Evolutionary conservation across 768 basidiomycete species (phyloP), one percentile per base, ranked within the genome.

Genomic region (Austroboletus eburneus): DNA sequence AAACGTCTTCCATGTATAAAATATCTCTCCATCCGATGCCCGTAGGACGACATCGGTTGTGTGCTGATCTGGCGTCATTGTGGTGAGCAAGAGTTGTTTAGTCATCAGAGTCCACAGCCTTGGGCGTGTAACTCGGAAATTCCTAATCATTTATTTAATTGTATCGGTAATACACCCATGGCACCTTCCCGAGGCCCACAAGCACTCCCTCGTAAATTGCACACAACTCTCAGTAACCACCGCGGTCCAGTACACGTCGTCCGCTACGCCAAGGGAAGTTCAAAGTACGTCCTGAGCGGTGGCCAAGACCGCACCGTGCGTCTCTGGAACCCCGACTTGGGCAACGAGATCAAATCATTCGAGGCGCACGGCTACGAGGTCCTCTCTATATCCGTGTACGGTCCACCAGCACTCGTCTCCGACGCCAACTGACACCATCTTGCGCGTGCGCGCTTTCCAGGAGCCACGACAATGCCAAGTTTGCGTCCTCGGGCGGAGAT

Each of bases 291-390:
- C 50, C 75, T 99, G n/a, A 85, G 91, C 2, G 96, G 95, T 9
- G 93, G 93, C 18, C 86, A 91, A 63, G 96, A 98, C 68, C 79
- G 93, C 40, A 81, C 83, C 2, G 77, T 98, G 43, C 78, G 87
- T 39, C 79, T 98, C 32, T 97, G 92, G 88, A 99, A 98, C 66
- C 87, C 92, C 4, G 72, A 71, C 43, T 67, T 80, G 25, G 96
- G 94, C 20, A 76, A 82, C n/a, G 83, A 95, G 69, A 90, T 99
- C 69, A 96, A 96, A 69, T 65, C 74, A 0, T 99, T 96, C 64
- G 71, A 81, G 46, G 91, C 90, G 9, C 95, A 98, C 65, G 95
- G 92, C 22, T 96, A 97, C 64, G 96, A 98, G 63, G 89, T 99
- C 4, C 77, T 98, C 34, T 89, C 90, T 2, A 72, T 99, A 40